These are phyloP conservation scores for Tuber borchii DNA, from an alignment of 495 filamentous ascomycete species.

Conservation along the genomic window DNA sequence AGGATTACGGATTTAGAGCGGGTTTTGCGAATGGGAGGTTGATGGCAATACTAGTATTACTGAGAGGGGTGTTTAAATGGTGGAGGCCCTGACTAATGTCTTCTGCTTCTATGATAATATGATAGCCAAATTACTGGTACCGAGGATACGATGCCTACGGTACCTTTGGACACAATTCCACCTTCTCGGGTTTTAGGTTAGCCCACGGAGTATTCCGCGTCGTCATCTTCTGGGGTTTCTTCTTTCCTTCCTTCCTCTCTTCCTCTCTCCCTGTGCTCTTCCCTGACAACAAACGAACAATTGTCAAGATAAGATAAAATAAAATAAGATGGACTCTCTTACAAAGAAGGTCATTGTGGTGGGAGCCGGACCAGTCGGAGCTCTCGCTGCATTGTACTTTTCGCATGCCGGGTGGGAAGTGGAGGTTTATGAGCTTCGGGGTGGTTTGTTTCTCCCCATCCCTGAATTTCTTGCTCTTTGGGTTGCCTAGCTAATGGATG, in stretches of 20 bases:
- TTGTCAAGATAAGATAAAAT: neutral
- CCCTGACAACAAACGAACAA: neutral
- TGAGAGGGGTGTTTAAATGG: neutral
- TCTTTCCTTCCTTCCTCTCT: neutral
- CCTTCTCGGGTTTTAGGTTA: neutral
- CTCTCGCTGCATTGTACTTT: conserved; percentile 86
- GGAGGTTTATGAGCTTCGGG: conserved; percentile 87
- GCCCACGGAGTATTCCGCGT: neutral
- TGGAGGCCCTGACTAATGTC: too few species aligned
- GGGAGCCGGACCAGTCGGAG: conserved; percentile 88
- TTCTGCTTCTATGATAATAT: neutral
- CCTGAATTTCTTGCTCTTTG: neutral
- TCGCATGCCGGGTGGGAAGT: conserved; percentile 79
- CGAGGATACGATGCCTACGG: neutral
- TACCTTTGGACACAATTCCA: neutral
- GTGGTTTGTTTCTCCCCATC: conserved; percentile 56
- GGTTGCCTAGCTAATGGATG: conserved; percentile 7
- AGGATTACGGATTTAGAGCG: neutral
- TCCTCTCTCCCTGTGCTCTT: neutral
- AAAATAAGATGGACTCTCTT: conserved; percentile 14
- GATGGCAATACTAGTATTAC: neutral
- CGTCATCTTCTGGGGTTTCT: neutral
- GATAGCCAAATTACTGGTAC: neutral
- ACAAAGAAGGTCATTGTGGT: conserved; percentile 62
- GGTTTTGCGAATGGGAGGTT: neutral